Evolutionary conservation across 768 basidiomycete genomes (phyloP).

Genomic region (Serendipita vermifera): DNA sequence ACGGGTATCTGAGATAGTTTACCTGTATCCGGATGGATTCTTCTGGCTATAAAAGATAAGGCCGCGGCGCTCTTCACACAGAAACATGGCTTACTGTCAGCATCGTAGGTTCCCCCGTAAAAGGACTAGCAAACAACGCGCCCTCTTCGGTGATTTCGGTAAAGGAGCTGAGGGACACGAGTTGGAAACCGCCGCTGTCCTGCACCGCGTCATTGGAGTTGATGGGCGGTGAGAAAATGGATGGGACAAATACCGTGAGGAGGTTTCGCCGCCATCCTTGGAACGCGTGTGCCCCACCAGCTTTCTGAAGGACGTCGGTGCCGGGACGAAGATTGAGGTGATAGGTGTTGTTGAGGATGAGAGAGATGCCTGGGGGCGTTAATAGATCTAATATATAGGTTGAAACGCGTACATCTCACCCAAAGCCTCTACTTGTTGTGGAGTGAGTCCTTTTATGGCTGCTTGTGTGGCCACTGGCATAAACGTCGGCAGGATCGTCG

Average conservation of each 20-base stretch:
- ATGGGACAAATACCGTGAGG: slow-evolving; percentile 43
- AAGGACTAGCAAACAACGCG: slow-evolving; percentile 72
- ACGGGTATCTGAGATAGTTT: neutral
- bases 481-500: slow-evolving; percentile 75
- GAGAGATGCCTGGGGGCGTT: slow-evolving; percentile 44
- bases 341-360: slow-evolving; percentile 84
- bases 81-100: slow-evolving; percentile 44
- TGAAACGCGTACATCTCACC: slow-evolving; percentile 13
- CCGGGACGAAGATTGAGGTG: slow-evolving; percentile 82
- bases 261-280: slow-evolving; percentile 82
- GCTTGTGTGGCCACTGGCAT: slow-evolving; percentile 93
- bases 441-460: slow-evolving; percentile 80
- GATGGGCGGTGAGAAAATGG: slow-evolving; percentile 6
- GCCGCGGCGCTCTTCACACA: neutral
- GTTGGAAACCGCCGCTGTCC: slow-evolving; percentile 87
- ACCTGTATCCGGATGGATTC: slow-evolving; percentile 48
- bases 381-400: too few relatives aligned
- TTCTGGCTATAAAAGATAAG: slow-evolving; percentile 48
- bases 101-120: slow-evolving; percentile 80
- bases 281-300: slow-evolving; percentile 78
- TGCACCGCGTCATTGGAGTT: slow-evolving; percentile 24
- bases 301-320: slow-evolving; percentile 52
- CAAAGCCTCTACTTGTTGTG: slow-evolving; percentile 69
- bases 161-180: slow-evolving; percentile 74
- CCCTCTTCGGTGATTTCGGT: slow-evolving; percentile 81